Conservation (phyloP, 108 stramenopile genomes). For the Skeletonema grethae region DNA sequence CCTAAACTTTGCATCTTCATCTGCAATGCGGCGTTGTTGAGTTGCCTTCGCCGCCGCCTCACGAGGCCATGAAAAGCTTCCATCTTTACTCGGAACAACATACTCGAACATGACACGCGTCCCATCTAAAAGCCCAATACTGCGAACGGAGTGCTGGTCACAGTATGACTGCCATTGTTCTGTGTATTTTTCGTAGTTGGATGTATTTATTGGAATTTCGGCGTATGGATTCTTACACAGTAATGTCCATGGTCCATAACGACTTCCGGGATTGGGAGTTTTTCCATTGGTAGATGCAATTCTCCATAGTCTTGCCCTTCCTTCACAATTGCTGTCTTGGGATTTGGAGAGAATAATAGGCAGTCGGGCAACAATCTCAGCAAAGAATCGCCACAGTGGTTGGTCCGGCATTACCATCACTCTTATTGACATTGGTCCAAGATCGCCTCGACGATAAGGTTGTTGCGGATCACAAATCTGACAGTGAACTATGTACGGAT, state of each 20-base stretch:
- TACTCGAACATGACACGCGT: slow-evolving; percentile 79
- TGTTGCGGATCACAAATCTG: slow-evolving; percentile 83
- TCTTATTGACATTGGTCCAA: slow-evolving; percentile 77
- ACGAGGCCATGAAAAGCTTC: slow-evolving; percentile 77
- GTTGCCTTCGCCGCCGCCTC: slow-evolving; percentile 91
- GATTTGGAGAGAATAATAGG: slow-evolving; percentile 65
- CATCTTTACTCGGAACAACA: slow-evolving; percentile 63
- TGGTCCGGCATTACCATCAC: slow-evolving; percentile 81
- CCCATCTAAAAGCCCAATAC: slow-evolving; percentile 64
- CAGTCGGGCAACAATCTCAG: slow-evolving; percentile 69
- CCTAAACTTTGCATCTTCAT: slow-evolving; percentile 74
- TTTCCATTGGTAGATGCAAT: slow-evolving; percentile 30
- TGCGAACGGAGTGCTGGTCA: slow-evolving; percentile 73
- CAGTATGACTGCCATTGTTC: slow-evolving; percentile 69
- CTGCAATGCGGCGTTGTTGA: slow-evolving; percentile 58
- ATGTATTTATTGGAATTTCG: slow-evolving; percentile 33
- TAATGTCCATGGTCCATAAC: slow-evolving; percentile 84
- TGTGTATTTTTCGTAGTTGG: slow-evolving; percentile 51
- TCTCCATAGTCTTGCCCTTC: slow-evolving; percentile 75
- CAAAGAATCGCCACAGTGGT: slow-evolving; percentile 80
- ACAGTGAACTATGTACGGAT: slow-evolving; percentile 84
- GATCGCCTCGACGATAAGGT: slow-evolving; percentile 82
- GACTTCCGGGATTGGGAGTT: slow-evolving; percentile 39
- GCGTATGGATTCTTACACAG: slow-evolving; percentile 77
- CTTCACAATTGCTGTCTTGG: slow-evolving; percentile 62